Conservation (phyloP, 2,329 filamentous ascomycete species). For the Xylariomycetidae sp. region DNA sequence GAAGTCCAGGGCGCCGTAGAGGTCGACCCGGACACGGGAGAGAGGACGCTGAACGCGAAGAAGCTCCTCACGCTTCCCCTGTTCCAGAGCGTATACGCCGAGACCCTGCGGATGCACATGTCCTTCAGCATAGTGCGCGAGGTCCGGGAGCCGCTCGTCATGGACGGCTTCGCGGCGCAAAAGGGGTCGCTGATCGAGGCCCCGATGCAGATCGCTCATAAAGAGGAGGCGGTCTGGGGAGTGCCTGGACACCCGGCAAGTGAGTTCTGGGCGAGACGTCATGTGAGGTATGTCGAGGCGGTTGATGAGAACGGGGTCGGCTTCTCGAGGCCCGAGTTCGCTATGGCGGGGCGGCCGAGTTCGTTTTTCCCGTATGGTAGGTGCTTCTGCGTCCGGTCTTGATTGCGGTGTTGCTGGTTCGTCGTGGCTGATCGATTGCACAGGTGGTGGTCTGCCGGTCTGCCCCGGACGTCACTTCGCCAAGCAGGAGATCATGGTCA, state of each 20-base stretch:
- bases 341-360: background rate
- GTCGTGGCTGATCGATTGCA: too few species aligned
- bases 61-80: constrained; percentile 13
- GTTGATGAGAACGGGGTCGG: too few species aligned
- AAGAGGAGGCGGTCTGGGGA: constrained; percentile 13
- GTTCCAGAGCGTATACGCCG: constrained; percentile 18
- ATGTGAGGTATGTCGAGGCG: constrained; percentile 2
- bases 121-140: constrained; percentile 13
- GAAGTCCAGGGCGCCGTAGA: constrained; percentile 14
- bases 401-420: background rate
- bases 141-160: constrained; percentile 4
- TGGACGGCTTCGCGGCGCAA: constrained; percentile 10
- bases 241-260: constrained; percentile 7
- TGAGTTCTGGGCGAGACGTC: constrained; percentile 8
- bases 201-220: constrained; percentile 10
- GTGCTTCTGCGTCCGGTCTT: constrained; percentile 6
- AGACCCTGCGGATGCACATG: constrained; percentile 17
- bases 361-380: constrained; percentile 6
- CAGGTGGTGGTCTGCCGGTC: constrained; percentile 28
- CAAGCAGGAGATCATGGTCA: constrained; percentile 34
- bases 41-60: constrained; percentile 3
- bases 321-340: background rate
- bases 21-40: constrained; percentile 8
- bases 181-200: constrained; percentile 14
- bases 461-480: constrained; percentile 36